Base-by-base conservation (phyloP, 805 yeast species). In the Vanderwaltozyma verrucispora region DNA sequence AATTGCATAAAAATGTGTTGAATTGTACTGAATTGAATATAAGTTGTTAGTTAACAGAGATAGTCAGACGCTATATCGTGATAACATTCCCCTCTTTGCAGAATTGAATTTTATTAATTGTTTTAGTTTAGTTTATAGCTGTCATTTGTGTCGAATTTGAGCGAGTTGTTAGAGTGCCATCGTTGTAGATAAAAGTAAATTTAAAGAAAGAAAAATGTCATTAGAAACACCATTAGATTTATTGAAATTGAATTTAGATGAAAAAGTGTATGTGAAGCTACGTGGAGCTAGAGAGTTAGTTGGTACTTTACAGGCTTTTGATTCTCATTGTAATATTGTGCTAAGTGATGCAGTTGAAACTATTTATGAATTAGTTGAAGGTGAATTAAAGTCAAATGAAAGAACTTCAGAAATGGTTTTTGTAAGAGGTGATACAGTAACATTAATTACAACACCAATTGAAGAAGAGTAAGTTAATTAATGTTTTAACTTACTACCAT, bases 401-500 rank as follows among this genome's bases (percentile, higher is more conserved):
- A 81, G 77, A 53, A 70, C 71, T 44, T 72, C 86, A 14, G 95
- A 85, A 39, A 84, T 92, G 87, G 77, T 92, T 30, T 89, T 89
- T 63, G 88, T 92, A 13, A 79, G 99, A 65, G 99, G 99, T n/a
- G 98, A 92, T 62, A 78, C 94, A 3, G 97, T 92, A 31, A 85
- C 94, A 35, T 70, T 88, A 48, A 79, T 92, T 37, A 77, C 81
- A 37, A 69, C 78, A 5, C 64, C 69, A 17, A 59, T 54, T 11
- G 56, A 48, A 32, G 47, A 48, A 14, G 38, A 30, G 25, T 29
- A 26, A 21, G n/a, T 9, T 4, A n/a, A n/a, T n/a, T n/a, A n/a
- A n/a, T n/a, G n/a, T n/a, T n/a, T n/a, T n/a, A n/a, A n/a, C n/a
- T n/a, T n/a, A n/a, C n/a, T 7, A 26, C 6, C 6, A n/a, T 26